Base-by-base conservation (phyloP, 805 yeast genomes). In the Crinitomyces ghanaensis region DNA sequence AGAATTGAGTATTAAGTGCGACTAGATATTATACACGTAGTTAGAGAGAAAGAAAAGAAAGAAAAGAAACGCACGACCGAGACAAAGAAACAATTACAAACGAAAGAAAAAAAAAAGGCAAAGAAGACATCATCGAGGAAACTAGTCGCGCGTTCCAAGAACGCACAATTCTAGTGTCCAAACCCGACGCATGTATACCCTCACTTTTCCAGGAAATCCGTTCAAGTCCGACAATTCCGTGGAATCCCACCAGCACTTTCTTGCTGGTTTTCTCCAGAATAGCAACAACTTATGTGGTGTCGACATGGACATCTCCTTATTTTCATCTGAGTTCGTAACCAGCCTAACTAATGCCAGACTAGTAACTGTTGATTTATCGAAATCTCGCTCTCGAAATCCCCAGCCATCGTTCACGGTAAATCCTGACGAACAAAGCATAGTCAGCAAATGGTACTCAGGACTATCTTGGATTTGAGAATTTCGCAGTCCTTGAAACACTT, bases 241-340 rank as follows among this genome's bases (percentile, higher is more conserved):
- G 37, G 59, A 59, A 28, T 72, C 74, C 98, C 98, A 91, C 98
- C 98, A 91, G 60, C 98, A 91, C 53, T 91, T 91, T 51, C 97
- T 70, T 2, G 98, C 98, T 1, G 98, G 98, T 53, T 91, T 91
- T 42, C 94, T 70, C 97, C 98, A 91, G 52, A 91, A 91, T 33
- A 91, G 60, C 23, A 91, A 63, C 33, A 91, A 66, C 55, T 91
- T 91, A 31, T 61, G 65, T 3, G 63, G 49, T 19, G 61, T 56
- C 8, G 56, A 45, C 26, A 50, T 34, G n/a, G 24, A 9, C 9
- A n/a, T 9, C n/a, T 21, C 24, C 9, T 21, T 21, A 9, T 21
- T 21, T 5, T 11, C 24, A 20, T 29, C 30, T 19, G 9, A 4
- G 12, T 22, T 36, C 8, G 35, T 24, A 8, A 41, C 26, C 7